Conservation (phyloP, 1,284 basidiomycete genomes). For the Cystobasidium sp. region DNA sequence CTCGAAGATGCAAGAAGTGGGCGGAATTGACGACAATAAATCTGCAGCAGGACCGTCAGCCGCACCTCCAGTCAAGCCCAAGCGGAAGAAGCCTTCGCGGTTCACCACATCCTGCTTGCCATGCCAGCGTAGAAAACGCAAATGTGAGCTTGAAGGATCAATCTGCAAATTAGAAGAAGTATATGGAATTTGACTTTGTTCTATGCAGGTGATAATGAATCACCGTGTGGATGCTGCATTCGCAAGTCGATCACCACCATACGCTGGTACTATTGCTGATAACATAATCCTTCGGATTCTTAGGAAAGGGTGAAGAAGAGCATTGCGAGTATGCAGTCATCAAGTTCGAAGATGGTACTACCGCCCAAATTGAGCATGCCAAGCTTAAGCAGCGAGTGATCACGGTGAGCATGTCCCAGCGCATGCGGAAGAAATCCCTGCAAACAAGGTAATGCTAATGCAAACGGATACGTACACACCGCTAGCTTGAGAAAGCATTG, state of each 20-base stretch:
- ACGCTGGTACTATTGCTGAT: too few relatives aligned
- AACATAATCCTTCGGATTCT: background rate
- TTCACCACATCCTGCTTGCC: conserved; percentile 11
- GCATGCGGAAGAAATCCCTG: too few relatives aligned
- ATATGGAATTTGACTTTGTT: too few relatives aligned
- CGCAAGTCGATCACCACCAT: background rate
- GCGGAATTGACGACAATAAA: background rate
- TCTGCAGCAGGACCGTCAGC: background rate
- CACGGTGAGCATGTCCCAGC: background rate
- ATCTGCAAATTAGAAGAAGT: too few relatives aligned
- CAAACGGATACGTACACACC: too few relatives aligned
- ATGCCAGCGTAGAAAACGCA: conserved; percentile 11
- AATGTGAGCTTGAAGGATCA: background rate
- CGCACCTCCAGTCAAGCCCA: background rate
- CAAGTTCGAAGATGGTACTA: conserved; percentile 15
- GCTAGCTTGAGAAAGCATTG: conserved; percentile 6
- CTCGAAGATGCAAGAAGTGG: too few relatives aligned
- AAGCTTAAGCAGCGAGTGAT: conserved; percentile 18
- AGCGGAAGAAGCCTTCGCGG: conserved; percentile 7
- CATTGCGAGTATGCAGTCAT: conserved; percentile 18
- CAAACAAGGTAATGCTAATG: too few relatives aligned
- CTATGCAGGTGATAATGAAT: conserved; percentile 1
- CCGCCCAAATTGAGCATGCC: conserved; percentile 18
- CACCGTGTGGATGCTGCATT: conserved; percentile 8
- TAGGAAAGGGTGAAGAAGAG: conserved; percentile 14